Conservation (phyloP, 257 asterid species). For the Gentiana dahurica region DNA sequence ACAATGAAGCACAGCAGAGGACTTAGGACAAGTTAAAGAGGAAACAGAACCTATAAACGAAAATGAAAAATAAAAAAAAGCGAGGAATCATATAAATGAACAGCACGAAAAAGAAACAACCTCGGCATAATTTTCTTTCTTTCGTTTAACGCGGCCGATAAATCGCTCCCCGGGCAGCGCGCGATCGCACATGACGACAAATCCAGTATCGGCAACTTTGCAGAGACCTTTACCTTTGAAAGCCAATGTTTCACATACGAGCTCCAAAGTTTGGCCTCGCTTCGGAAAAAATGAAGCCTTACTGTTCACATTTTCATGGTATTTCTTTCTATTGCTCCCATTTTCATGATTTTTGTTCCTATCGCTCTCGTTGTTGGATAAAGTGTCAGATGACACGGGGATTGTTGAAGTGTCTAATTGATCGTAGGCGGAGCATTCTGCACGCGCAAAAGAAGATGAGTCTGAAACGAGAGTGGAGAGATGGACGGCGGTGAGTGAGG, state of each 20-base stretch:
- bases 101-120: slow-evolving; percentile 19
- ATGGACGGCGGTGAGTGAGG: slow-evolving; percentile 6
- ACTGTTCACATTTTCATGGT: slow-evolving; percentile 2
- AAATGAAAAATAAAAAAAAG: background rate
- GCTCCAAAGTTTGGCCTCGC: slow-evolving; percentile 80
- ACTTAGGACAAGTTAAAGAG: no score
- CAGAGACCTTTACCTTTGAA: slow-evolving; percentile 89
- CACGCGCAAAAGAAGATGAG: slow-evolving; percentile 18
- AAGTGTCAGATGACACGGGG: slow-evolving; percentile 6
- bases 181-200: slow-evolving; percentile 77
- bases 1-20: no score
- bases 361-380: slow-evolving; percentile 7
- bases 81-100: background rate
- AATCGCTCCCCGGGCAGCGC: slow-evolving; percentile 90
- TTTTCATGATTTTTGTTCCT: background rate
- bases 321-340: background rate
- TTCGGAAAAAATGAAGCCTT: slow-evolving; percentile 46
- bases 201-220: slow-evolving; percentile 73
- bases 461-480: slow-evolving; percentile 34
- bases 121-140: slow-evolving; percentile 78
- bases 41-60: background rate
- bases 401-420: background rate
- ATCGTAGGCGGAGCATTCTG: slow-evolving; percentile 30
- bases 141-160: slow-evolving; percentile 74
- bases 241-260: slow-evolving; percentile 78